Conservation (phyloP, 1,139 yeast species). For the Torulaspora pretoriensis region DNA sequence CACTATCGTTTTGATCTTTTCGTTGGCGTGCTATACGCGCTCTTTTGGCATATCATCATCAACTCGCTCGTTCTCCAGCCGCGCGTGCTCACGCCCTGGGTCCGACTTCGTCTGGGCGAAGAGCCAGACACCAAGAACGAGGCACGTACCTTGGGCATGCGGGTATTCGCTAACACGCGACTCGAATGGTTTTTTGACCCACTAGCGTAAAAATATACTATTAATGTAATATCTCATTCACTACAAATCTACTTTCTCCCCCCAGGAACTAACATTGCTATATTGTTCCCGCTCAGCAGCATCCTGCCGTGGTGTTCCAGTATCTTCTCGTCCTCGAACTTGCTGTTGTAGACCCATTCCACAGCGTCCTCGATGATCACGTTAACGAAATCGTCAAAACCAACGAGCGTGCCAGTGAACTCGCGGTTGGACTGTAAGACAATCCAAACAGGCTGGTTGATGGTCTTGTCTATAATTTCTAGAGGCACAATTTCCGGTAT, state of each 20-base stretch:
- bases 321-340: constrained; percentile 44
- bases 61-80: constrained; percentile 35
- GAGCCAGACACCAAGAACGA: constrained; percentile 34
- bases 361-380: constrained; percentile 81
- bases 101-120: constrained; percentile 36
- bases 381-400: constrained; percentile 94
- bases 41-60: constrained; percentile 43
- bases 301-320: constrained; percentile 46
- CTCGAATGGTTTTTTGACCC: constrained; percentile 53
- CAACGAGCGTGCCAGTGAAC: constrained; percentile 80
- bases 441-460: constrained; percentile 77
- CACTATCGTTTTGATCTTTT: constrained; percentile 63
- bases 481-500: constrained; percentile 52
- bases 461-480: constrained; percentile 82
- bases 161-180: constrained; percentile 48
- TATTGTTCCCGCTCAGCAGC: constrained; percentile 82
- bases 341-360: constrained; percentile 41
- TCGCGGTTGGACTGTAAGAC: constrained; percentile 71
- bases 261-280: constrained; percentile 69
- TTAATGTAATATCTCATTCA: constrained; percentile 1
- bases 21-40: constrained; percentile 50
- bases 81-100: constrained; percentile 26
- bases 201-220: constrained; percentile 24
- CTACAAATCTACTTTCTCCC: constrained; percentile 31
- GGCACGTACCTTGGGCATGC: constrained; percentile 55